Conservation (phyloP, 2,329 filamentous ascomycete genomes). For the Microcyclospora tardicrescens region DNA sequence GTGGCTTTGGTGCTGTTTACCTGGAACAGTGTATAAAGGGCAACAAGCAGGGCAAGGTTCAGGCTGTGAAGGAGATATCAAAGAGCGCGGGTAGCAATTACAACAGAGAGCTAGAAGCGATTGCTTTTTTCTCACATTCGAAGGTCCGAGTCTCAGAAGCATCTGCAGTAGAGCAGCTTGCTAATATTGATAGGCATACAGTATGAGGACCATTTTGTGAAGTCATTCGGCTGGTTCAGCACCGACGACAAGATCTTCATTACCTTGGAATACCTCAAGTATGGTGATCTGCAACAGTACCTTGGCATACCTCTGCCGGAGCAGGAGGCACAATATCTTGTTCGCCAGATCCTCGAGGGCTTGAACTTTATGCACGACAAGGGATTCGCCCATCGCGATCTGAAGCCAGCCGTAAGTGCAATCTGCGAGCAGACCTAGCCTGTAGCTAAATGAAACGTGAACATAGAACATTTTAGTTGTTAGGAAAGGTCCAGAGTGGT, state of each 20-base stretch:
- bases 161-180: background rate
- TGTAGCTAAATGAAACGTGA: conserved; percentile 12
- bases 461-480: conserved; percentile 25
- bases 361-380: conserved; percentile 25
- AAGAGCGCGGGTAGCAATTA: no score
- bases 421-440: no score
- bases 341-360: conserved; percentile 23
- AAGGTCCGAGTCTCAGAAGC: background rate
- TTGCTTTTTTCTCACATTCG: background rate
- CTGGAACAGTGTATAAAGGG: background rate
- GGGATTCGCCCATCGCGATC: conserved; percentile 25
- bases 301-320: conserved; percentile 14
- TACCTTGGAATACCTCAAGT: conserved; percentile 27
- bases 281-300: conserved; percentile 22
- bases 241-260: conserved; percentile 19
- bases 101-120: background rate
- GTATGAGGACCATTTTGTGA: conserved; percentile 15
- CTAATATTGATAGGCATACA: conserved; percentile 1
- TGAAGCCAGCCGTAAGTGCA: conserved; percentile 24
- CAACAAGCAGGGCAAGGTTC: background rate
- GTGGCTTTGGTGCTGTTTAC: conserved; percentile 1
- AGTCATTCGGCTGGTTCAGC: conserved; percentile 28
- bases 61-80: no score
- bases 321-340: conserved; percentile 16
- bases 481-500: conserved; percentile 20